Evolutionary conservation across 768 basidiomycete genomes (phyloP).

Genomic region (Leccinum uliginosum): DNA sequence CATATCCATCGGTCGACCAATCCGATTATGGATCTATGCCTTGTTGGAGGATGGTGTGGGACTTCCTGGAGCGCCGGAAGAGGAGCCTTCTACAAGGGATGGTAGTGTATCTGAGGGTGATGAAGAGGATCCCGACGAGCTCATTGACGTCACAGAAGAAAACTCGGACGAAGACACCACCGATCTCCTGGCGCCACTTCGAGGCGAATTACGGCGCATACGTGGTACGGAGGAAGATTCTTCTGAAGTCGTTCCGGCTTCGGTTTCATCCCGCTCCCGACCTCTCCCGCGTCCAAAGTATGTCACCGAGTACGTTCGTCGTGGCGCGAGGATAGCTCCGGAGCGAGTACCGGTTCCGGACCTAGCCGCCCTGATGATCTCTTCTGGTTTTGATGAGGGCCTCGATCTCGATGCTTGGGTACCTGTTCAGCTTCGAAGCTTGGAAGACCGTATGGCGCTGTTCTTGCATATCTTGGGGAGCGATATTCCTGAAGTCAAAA

Average conservation of each 20-base stretch:
- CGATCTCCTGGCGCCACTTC: slow-evolving; percentile 66
- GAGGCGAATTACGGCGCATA: slow-evolving; percentile 60
- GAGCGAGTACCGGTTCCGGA: slow-evolving; percentile 53
- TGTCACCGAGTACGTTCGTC: slow-evolving; percentile 59
- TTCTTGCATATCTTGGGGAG: slow-evolving; percentile 56
- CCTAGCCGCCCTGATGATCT: slow-evolving; percentile 44
- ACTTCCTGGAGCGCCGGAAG: slow-evolving; percentile 37
- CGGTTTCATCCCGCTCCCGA: slow-evolving; percentile 32
- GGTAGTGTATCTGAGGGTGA: slow-evolving; percentile 20
- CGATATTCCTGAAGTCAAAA: slow-evolving; percentile 43
- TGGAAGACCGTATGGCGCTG: slow-evolving; percentile 49
- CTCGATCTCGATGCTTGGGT: slow-evolving; percentile 24
- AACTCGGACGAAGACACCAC: slow-evolving; percentile 40
- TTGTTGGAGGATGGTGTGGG: slow-evolving; percentile 67
- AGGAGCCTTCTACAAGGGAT: slow-evolving; percentile 6
- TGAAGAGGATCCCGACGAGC: slow-evolving; percentile 52
- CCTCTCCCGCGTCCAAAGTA: slow-evolving; percentile 18
- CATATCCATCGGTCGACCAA: slow-evolving; percentile 55
- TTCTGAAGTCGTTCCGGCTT: slow-evolving; percentile 24
- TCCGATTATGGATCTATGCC: slow-evolving; percentile 64
- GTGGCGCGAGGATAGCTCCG: slow-evolving; percentile 59
- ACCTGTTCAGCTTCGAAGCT: slow-evolving; percentile 47
- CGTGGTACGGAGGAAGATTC: slow-evolving; percentile 37
- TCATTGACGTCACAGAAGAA: slow-evolving; percentile 66
- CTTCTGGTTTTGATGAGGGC: slow-evolving; percentile 27